These are phyloP conservation scores for Solanum ossicruentum DNA, from an alignment of 257 asterid genomes.

Conservation along the genomic window DNA sequence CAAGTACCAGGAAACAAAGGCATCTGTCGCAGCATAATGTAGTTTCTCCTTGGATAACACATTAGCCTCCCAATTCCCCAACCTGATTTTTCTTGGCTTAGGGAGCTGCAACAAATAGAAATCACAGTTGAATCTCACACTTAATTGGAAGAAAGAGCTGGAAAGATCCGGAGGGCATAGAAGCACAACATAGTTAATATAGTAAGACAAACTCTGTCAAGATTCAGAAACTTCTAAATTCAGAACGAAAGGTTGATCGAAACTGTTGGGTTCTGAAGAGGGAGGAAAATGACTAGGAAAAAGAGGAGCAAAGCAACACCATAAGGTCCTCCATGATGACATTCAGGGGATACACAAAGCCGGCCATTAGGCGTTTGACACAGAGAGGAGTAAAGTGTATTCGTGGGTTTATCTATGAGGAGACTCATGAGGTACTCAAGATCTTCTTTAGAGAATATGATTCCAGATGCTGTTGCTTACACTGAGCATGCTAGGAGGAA, in stretches of 20 bases:
- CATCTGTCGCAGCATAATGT: conserved; percentile 85
- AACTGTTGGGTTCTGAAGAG: not conserved
- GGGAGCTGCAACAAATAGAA: conserved; percentile 56
- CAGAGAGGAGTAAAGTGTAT: not conserved
- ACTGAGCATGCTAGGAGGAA: not conserved
- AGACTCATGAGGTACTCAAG: not conserved
- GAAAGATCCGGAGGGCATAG: not conserved
- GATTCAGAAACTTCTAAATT: not conserved
- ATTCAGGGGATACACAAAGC: not conserved
- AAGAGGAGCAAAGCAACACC: not conserved
- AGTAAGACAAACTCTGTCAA: not conserved
- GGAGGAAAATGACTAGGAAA: not conserved
- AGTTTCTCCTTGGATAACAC: conserved; percentile 53
- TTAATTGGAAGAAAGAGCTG: not conserved
- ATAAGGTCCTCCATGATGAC: not conserved
- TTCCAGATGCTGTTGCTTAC: not conserved
- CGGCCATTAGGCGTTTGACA: not conserved
- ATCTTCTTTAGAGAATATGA: not conserved
- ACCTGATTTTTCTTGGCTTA: conserved; percentile 52
- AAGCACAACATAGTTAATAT: not conserved
- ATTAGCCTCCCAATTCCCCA: conserved; percentile 87
- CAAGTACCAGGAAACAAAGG: conserved; percentile 72
- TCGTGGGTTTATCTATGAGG: not conserved
- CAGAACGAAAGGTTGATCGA: not conserved
- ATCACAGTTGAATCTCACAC: not conserved